phyloP scores from a whole-genome alignment of 2,329 filamentous ascomycete species.

The Epichloe uncinata region DNA sequence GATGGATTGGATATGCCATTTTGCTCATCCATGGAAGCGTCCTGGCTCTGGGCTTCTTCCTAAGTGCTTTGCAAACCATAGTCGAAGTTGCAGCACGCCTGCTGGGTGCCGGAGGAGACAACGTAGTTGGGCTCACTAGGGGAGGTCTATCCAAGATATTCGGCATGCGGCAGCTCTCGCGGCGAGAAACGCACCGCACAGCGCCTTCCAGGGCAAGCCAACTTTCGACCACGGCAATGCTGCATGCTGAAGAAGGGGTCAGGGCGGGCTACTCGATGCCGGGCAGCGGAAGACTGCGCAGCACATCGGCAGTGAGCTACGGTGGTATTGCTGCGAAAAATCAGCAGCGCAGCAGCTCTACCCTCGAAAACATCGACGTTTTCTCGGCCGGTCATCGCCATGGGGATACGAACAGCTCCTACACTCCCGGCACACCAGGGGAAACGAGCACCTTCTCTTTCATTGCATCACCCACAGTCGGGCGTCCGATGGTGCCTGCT shows the following conservation, averaged over 20 bases:
- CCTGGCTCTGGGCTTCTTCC: conserved; percentile 79
- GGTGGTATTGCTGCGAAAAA: conserved; percentile 31
- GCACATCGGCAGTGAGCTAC: conserved; percentile 47
- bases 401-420: conserved; percentile 48
- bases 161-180: conserved; percentile 76
- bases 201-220: conserved; percentile 64
- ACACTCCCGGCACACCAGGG: conserved; percentile 62
- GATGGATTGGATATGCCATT: conserved; percentile 92
- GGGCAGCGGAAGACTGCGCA: conserved; percentile 38
- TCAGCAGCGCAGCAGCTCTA: conserved; percentile 40
- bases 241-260: conserved; percentile 49
- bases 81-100: conserved; percentile 77
- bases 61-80: conserved; percentile 82
- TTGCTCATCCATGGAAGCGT: conserved; percentile 75
- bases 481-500: conserved; percentile 31
- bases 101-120: conserved; percentile 69
- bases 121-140: conserved; percentile 52
- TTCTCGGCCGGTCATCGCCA: conserved; percentile 32
- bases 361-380: conserved; percentile 36
- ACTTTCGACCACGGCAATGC: conserved; percentile 69
- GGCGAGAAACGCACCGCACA: conserved; percentile 51
- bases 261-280: conserved; percentile 45
- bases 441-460: conserved; percentile 62
- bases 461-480: conserved; percentile 42
- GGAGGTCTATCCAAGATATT: conserved; percentile 86